phyloP scores from a whole-genome alignment of 2,329 filamentous ascomycete genomes.

The Alternaria rosae region DNA sequence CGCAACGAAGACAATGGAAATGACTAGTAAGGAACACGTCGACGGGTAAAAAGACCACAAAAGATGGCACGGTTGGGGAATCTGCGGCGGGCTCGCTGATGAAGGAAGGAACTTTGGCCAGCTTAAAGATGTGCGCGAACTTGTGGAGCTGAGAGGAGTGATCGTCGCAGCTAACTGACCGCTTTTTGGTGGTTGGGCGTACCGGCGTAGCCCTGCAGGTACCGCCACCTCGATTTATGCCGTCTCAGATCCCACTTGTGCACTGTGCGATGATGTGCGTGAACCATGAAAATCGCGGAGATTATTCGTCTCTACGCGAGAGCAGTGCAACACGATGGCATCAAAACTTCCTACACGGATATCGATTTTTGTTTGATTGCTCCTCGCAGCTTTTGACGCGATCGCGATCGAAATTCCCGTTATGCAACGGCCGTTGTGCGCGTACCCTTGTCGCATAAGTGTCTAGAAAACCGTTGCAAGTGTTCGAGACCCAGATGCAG shows the following conservation, averaged over 20 bases:
- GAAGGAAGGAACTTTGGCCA: slow-evolving; percentile 11
- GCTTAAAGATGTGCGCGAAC: slow-evolving; percentile 31
- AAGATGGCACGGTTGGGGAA: slow-evolving; percentile 28
- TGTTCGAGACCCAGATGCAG: slow-evolving; percentile 14
- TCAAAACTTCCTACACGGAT: neutral
- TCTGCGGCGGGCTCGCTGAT: neutral
- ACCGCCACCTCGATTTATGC: slow-evolving; percentile 22
- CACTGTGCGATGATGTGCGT: slow-evolving; percentile 30
- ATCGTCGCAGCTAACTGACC: slow-evolving; percentile 29
- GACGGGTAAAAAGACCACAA: slow-evolving; percentile 1
- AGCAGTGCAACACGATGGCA: neutral
- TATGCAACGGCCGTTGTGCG: slow-evolving; percentile 9
- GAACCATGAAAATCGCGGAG: slow-evolving; percentile 18
- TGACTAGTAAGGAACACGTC: slow-evolving; percentile 4
- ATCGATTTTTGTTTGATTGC: neutral
- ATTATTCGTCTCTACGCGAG: neutral
- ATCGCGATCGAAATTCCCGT: neutral
- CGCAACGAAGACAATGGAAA: neutral
- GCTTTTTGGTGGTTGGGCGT: slow-evolving; percentile 30
- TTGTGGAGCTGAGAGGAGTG: slow-evolving; percentile 32
- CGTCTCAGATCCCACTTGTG: slow-evolving; percentile 14
- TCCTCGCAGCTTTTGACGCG: neutral
- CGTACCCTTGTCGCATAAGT: slow-evolving; percentile 8
- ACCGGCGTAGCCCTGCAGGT: slow-evolving; percentile 26
- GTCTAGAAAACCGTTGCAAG: slow-evolving; percentile 2